Evolutionary conservation across 768 basidiomycete species (phyloP).

Genomic region (Xerocomus spinulosus): DNA sequence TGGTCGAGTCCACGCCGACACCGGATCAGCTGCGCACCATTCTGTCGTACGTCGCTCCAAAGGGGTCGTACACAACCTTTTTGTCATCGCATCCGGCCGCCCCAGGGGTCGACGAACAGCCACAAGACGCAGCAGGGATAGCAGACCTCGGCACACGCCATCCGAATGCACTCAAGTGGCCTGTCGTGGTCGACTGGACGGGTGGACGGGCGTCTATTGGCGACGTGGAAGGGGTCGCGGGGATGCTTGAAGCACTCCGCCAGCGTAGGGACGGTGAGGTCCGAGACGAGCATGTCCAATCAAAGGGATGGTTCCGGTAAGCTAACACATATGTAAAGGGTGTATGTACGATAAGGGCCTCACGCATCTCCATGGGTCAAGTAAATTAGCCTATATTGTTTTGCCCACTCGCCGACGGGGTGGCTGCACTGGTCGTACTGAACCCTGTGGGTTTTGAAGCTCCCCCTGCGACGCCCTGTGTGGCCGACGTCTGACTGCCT

Average conservation of each 20-base stretch:
- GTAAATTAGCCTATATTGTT: too few relatives aligned
- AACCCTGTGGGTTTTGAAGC: too few relatives aligned
- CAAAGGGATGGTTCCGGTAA: constrained; percentile 55
- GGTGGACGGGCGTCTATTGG: constrained; percentile 62
- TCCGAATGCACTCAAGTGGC: constrained; percentile 67
- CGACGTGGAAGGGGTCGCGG: constrained; percentile 63
- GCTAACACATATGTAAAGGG: not conserved
- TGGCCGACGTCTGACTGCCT: not conserved
- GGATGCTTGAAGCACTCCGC: constrained; percentile 60
- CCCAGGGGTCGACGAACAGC: constrained; percentile 33
- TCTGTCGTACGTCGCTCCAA: constrained; percentile 46
- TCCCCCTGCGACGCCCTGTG: too few relatives aligned
- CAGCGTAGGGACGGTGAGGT: constrained; percentile 66
- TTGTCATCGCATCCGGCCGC: constrained; percentile 59
- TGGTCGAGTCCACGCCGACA: constrained; percentile 64
- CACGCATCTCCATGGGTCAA: too few relatives aligned
- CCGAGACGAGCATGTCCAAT: constrained; percentile 37
- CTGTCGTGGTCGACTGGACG: constrained; percentile 75
- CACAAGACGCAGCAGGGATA: constrained; percentile 43
- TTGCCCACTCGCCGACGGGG: too few relatives aligned
- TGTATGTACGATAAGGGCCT: too few relatives aligned
- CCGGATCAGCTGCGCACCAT: constrained; percentile 67
- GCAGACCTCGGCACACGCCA: constrained; percentile 49
- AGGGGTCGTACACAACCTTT: constrained; percentile 35
- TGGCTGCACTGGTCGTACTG: too few relatives aligned